Base-by-base conservation (phyloP, 2,329 filamentous ascomycete species). In the Capronia coronata region DNA sequence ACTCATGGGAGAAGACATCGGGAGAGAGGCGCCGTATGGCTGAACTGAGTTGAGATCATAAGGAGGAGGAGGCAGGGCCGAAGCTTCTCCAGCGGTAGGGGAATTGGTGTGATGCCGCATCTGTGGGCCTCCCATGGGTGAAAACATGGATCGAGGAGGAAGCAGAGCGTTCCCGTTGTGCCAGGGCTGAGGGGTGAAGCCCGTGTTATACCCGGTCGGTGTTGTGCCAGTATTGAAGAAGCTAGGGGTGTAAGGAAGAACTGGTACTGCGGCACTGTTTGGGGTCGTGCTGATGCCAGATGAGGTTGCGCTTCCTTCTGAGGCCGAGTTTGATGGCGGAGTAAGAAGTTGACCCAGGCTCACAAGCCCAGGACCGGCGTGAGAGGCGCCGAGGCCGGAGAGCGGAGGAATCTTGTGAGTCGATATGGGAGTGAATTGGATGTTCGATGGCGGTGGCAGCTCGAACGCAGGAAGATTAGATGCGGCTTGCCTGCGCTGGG, bases 391-490 rank as follows among this genome's bases (percentile, higher is more conserved):
- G 61, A 69, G 68, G 49, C 56, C 59, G 37, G 52, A 58, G 34
- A 61, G 53, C 41, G 65, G 64, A 30, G 72, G 67, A 61, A 75
- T 78, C 64, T 79, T 80, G 60, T 76, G 66, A 19, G 68, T 62
- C 42, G 68, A 68, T 66, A 65, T 68, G 61, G 69, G 65, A 66
- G 62, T 66, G 65, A 71, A 54, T 57, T 67, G 62, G 1, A 65
- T 68, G 62, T 77, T 71, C 43, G 78, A 75, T 59, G 81, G 80
- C 46, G 83, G 80, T 57, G 80, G 79, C 43, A 87, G 77, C 63
- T 85, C 80, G 64, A 87, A 86, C 59, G 70, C 77, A 50, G 84
- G 83, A 55, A 89, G 75, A 60, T 78, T 77, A 50, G 78, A 79
- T 55, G 84, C 80, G 63, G 83, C 83, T 63, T 82, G 79, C 67